A percentile compares a stretch with the other conserved stretches of the same genome.
These are phyloP conservation scores for Coffea canephora DNA, from an alignment of 257 asterid genomes.

Conservation along the genomic window DNA sequence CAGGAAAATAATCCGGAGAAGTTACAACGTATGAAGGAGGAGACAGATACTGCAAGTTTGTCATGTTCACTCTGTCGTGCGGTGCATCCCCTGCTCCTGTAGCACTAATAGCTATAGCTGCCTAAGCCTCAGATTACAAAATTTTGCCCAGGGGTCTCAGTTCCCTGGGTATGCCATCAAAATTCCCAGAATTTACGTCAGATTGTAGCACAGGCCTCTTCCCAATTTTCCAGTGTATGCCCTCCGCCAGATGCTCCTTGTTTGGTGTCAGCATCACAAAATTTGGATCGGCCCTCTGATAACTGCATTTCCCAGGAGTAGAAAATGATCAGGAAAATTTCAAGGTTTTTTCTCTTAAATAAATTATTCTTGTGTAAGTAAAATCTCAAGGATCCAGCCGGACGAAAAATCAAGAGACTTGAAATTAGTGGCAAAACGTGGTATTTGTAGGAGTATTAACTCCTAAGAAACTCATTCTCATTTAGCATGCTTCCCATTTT, in stretches of 20 bases:
- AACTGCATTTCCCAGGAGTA: slow-evolving; percentile 37
- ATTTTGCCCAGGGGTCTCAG: slow-evolving; percentile 67
- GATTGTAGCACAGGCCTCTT: slow-evolving; percentile 70
- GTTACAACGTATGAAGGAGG: background rate
- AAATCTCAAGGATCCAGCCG: no score
- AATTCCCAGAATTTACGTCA: slow-evolving; percentile 73
- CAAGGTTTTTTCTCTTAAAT: background rate
- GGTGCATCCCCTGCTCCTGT: background rate
- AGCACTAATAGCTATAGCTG: background rate
- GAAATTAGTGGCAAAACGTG: background rate
- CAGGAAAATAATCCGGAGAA: background rate
- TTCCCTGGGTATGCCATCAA: slow-evolving; percentile 73
- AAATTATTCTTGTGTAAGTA: no score
- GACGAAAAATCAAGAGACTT: background rate
- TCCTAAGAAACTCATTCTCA: background rate
- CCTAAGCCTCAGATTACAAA: slow-evolving; percentile 37
- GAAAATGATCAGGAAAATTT: background rate
- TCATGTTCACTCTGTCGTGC: background rate
- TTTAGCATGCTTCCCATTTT: background rate
- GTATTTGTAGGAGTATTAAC: background rate
- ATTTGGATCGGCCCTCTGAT: slow-evolving; percentile 90
- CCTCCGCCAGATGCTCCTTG: slow-evolving; percentile 94
- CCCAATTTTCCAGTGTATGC: slow-evolving; percentile 77
- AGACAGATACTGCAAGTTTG: background rate
- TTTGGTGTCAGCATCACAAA: slow-evolving; percentile 88